Evolutionary conservation across 2,329 filamentous ascomycete species (phyloP).

Genomic region (Paraphaeosphaeria minitans): DNA sequence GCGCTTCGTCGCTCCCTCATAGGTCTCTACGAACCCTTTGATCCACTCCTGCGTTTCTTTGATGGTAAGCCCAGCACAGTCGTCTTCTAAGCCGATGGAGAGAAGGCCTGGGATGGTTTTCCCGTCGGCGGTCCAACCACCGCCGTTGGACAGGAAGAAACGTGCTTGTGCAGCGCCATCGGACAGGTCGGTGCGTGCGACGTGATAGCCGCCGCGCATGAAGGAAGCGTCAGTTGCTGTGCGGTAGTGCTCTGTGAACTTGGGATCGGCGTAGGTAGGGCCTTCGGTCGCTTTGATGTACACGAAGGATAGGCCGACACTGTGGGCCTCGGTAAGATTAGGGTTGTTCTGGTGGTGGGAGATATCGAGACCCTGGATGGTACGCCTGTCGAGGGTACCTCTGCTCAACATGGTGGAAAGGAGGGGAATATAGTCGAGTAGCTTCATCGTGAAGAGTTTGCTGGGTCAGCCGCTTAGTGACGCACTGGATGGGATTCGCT

Average conservation of each 20-base stretch:
- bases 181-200: constrained; percentile 55
- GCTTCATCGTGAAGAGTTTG: constrained; percentile 3
- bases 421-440: constrained; percentile 4
- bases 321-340: constrained; percentile 40
- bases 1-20: constrained; percentile 52
- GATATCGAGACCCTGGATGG: constrained; percentile 39
- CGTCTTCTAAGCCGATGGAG: constrained; percentile 41
- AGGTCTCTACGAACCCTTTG: constrained; percentile 58
- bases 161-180: constrained; percentile 56
- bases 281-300: constrained; percentile 57
- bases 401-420: constrained; percentile 12
- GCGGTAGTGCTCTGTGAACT: constrained; percentile 57
- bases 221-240: constrained; percentile 58
- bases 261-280: constrained; percentile 48
- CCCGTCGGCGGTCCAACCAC: constrained; percentile 60
- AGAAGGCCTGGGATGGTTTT: constrained; percentile 64
- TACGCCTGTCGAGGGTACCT: constrained; percentile 13
- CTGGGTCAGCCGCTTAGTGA: background rate
- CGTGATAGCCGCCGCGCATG: constrained; percentile 63
- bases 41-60: constrained; percentile 59
- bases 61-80: constrained; percentile 13
- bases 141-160: constrained; percentile 60
- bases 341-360: constrained; percentile 41
- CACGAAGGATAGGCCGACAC: constrained; percentile 39
- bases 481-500: background rate